Evolutionary conservation across 2,329 filamentous ascomycete genomes (phyloP).

Genomic region (Westerdykella sp.): DNA sequence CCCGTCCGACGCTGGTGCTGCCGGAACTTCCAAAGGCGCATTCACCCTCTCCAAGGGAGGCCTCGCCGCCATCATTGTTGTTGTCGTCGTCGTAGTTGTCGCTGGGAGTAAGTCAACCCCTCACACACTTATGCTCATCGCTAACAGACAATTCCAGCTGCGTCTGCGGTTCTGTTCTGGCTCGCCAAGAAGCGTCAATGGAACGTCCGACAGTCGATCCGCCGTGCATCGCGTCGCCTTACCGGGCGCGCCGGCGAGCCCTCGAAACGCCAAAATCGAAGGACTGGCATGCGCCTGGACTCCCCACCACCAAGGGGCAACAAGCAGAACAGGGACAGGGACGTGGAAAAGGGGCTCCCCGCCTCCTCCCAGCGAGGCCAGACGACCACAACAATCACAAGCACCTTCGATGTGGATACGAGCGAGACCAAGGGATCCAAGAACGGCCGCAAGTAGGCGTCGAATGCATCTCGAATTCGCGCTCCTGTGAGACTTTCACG

Average conservation of each 20-base stretch:
- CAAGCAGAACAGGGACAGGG: slow-evolving; percentile 16
- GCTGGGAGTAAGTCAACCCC: slow-evolving; percentile 56
- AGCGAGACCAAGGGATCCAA: slow-evolving; percentile 11
- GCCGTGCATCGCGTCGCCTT: slow-evolving; percentile 52
- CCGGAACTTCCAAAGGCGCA: slow-evolving; percentile 55
- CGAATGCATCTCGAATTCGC: neutral
- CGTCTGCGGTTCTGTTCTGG: slow-evolving; percentile 64
- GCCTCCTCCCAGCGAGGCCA: slow-evolving; percentile 9
- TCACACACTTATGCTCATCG: neutral
- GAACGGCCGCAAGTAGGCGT: slow-evolving; percentile 2
- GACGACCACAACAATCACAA: slow-evolving; percentile 33
- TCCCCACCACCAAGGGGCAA: slow-evolving; percentile 26
- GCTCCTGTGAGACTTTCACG: neutral
- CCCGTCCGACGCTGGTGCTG: slow-evolving; percentile 52
- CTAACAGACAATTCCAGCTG: slow-evolving; percentile 43
- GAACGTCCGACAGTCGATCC: slow-evolving; percentile 67
- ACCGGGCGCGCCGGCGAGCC: slow-evolving; percentile 34
- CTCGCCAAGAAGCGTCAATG: slow-evolving; percentile 80
- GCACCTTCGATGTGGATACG: slow-evolving; percentile 25
- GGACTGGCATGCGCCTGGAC: slow-evolving; percentile 32
- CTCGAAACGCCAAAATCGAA: slow-evolving; percentile 28
- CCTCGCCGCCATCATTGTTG: slow-evolving; percentile 68
- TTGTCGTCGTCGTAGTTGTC: slow-evolving; percentile 55
- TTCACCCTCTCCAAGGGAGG: slow-evolving; percentile 62
- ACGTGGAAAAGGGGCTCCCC: slow-evolving; percentile 32